Evolutionary conservation across 2,329 filamentous ascomycete species (phyloP), one percentile per base, ranked within the genome.

Genomic region (Blastomyces gilchristii): DNA sequence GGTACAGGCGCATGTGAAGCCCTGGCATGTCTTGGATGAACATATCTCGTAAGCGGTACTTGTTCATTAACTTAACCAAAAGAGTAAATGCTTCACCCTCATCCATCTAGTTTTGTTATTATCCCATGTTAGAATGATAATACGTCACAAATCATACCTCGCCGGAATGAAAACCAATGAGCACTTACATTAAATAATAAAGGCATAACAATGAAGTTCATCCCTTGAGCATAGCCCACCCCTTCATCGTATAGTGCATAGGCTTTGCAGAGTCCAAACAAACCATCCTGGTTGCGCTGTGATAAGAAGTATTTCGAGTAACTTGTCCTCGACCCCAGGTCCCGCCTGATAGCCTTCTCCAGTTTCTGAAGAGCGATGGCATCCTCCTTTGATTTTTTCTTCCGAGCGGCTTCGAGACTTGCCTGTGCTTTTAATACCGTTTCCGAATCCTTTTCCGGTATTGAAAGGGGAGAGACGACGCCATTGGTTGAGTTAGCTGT

Each of bases 151-250:
- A 37, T 22, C 8, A 11, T 56, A 37, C 28, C 18, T 37, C 18
- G 18, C 11, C 12, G 3, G 11, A 34, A 12, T 4, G 18, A 8
- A 37, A 56, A 37, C 16, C 31, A 39, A 31, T 34, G 41, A 18
- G 39, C 58, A 74, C 86, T 81, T 78, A 89, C 87, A 74, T 97
- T 97, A 78, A 99, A 97, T 0, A 99, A 80, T 22, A 99, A 76
- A 31, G 95, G 94, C 91, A 97, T 97, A 58, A 91, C 89, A 64
- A 99, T 85, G 71, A 99, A 99, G 73, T 97, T 99, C 89, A 99
- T 97, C 72, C 94, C 94, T 75, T 99, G 94, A 0, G 95, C 93
- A 75, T 99, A 99, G 41, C 94, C 93, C 45, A 99, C 94, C 8
- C 83, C 88, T 71, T 96, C 91, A 71, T 99, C 94, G 69, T 92